Evolutionary conservation across 306 rosid species (phyloP).

Genomic region (Lathyrus sativus): DNA sequence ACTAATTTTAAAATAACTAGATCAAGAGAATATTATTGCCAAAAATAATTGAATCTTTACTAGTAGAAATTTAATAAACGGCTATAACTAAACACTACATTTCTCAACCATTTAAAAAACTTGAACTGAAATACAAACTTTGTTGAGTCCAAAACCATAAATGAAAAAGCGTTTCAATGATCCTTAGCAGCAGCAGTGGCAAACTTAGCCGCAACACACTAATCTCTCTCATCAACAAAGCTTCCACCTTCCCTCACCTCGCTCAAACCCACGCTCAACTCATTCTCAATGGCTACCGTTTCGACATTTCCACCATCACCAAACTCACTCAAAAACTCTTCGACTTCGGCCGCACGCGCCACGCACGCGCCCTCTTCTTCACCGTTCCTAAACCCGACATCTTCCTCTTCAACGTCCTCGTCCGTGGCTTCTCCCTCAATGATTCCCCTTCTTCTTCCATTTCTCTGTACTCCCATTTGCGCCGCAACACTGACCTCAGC

Average conservation of each 20-base stretch:
- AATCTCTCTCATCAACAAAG: slow-evolving; percentile 53
- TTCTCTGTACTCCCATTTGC: slow-evolving; percentile 58
- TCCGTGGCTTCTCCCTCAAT: slow-evolving; percentile 66
- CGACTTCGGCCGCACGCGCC: slow-evolving; percentile 65
- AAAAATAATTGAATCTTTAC: no score
- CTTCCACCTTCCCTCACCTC: slow-evolving; percentile 56
- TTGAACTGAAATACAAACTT: neutral
- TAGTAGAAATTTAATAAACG: no score
- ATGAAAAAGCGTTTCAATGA: neutral
- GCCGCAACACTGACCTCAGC: slow-evolving; percentile 50
- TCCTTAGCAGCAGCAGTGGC: neutral
- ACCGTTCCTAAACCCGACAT: slow-evolving; percentile 69
- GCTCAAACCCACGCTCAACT: slow-evolving; percentile 75
- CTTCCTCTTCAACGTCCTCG: slow-evolving; percentile 82
- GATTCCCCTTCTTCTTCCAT: slow-evolving; percentile 55
- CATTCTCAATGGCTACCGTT: slow-evolving; percentile 62
- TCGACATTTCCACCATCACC: slow-evolving; percentile 76
- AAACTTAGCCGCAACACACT: slow-evolving; percentile 53
- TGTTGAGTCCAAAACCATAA: neutral
- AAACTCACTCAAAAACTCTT: slow-evolving; percentile 83
- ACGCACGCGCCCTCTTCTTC: slow-evolving; percentile 67
- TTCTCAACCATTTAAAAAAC: neutral
- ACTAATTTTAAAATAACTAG: no score
- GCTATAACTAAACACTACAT: no score
- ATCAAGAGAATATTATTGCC: no score